Base-by-base conservation (phyloP, 805 yeast genomes). In the Saccharomycopsis guyanensis region DNA sequence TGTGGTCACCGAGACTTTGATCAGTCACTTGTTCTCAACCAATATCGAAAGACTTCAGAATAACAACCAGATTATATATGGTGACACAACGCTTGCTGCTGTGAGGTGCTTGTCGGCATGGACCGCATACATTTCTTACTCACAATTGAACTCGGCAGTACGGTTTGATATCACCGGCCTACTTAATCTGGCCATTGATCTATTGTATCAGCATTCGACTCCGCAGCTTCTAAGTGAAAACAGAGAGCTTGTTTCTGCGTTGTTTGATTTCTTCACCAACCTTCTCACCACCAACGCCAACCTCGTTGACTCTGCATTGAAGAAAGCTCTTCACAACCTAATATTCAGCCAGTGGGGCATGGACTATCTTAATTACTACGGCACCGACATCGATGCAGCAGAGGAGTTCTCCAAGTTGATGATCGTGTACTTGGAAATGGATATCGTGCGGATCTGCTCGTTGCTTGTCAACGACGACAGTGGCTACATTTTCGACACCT, bases 331-430 rank as follows among this genome's bases (percentile, higher is more conserved):
- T 19, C 56, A 62, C 23, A 55, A 55, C 3, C 42, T 72, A 13
- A 55, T 80, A 3, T 73, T 76, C 45, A 61, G 64, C 8, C 53
- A 62, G 2, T 78, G 80, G 72, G 75, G 79, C 0, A 47, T 55
- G 3, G 46, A 55, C 0, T 75, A 70, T 46, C 60, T 76, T 2
- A 55, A 62, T 5, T 49, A 56, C 2, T 55, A 64, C 12, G 59
- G 66, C 7, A 55, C 66, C 12, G 53, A 58, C 23, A 59, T 57
- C 4, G 51, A 49, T 31, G 6, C 15, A 6, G 53, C 55, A 31
- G 74, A 66, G 13, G 64, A 63, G 29, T 73, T 75, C 52, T 63
- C 75, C 2, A 65, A 70, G 45, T 55, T 80, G 33, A 55, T 75
- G 1, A 66, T 76, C 2, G 60, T 71, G 1, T 71, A 66, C 45